phyloP scores from a whole-genome alignment of 2,329 filamentous ascomycete species.

The Dothideomycetes sp. region DNA sequence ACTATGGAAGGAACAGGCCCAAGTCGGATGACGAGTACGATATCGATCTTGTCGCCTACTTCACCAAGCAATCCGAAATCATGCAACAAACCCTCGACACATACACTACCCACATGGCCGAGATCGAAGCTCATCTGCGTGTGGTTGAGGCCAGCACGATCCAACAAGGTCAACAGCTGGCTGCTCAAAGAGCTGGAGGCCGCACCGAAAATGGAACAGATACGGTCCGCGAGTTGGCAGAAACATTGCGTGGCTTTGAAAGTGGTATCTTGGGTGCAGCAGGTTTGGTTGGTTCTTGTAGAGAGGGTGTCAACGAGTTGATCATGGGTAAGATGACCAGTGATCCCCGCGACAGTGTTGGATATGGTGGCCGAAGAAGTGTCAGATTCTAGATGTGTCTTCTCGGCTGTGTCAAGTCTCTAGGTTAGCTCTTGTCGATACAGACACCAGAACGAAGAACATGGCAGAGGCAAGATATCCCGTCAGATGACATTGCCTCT shows the following conservation, averaged over 20 bases:
- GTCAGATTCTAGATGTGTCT: constrained; percentile 11
- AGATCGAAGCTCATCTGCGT: constrained; percentile 41
- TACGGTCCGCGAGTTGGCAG: constrained; percentile 36
- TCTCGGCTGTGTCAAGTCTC: too few relatives aligned
- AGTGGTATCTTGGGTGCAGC: constrained; percentile 41
- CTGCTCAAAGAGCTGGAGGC: constrained; percentile 19
- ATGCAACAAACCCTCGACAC: constrained; percentile 31
- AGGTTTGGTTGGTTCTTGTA: constrained; percentile 37
- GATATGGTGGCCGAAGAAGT: constrained; percentile 8
- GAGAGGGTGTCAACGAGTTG: constrained; percentile 39
- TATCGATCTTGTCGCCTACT: constrained; percentile 40
- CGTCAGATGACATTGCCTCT: too few relatives aligned
- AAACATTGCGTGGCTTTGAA: constrained; percentile 40
- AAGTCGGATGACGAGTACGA: constrained; percentile 28
- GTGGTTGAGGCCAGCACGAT: constrained; percentile 38
- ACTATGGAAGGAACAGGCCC: constrained; percentile 32
- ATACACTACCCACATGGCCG: constrained; percentile 35
- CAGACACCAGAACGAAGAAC: too few relatives aligned
- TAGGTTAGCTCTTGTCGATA: too few relatives aligned
- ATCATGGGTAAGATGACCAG: constrained; percentile 20
- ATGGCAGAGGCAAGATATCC: too few relatives aligned
- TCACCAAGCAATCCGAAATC: constrained; percentile 32
- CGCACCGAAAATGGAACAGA: constrained; percentile 26
- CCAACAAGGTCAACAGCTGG: constrained; percentile 34
- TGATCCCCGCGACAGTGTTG: not conserved